Percentiles rank a stretch among this genome's conserved stretches.
These are phyloP conservation scores for Kurtzmaniella quercitrusa DNA, from an alignment of 1,139 yeast genomes.

Conservation along the genomic window DNA sequence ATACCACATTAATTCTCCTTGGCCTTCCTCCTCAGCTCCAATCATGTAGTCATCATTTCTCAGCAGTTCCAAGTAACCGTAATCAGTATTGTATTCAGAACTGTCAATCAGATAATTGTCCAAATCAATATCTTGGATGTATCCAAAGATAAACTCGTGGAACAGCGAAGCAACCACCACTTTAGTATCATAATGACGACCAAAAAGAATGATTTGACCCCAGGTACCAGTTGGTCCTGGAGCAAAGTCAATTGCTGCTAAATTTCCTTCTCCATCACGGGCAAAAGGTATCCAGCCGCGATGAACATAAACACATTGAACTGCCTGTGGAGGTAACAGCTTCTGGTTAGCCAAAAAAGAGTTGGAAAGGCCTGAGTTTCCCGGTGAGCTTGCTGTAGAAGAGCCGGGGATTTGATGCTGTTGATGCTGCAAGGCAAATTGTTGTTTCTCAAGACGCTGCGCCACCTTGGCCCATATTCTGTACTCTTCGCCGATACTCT, in stretches of 20 bases:
- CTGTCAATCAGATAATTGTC: conserved; percentile 53
- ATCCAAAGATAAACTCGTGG: conserved; percentile 49
- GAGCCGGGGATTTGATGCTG: conserved; percentile 11
- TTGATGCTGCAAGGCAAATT: conserved; percentile 28
- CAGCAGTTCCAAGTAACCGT: conserved; percentile 27
- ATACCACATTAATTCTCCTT: conserved; percentile 37
- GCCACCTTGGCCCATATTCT: conserved; percentile 71
- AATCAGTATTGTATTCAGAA: conserved; percentile 26
- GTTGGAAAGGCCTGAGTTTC: conserved; percentile 7
- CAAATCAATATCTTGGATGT: conserved; percentile 48
- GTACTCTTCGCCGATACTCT: conserved; percentile 66
- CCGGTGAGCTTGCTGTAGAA: conserved; percentile 6
- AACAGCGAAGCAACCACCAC: conserved; percentile 54
- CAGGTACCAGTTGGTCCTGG: conserved; percentile 59
- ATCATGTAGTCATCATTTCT: conserved; percentile 44
- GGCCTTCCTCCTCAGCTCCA: conserved; percentile 47
- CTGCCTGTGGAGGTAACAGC: conserved; percentile 54
- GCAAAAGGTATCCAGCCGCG: conserved; percentile 60
- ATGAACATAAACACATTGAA: conserved; percentile 53
- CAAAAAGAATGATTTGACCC: conserved; percentile 63
- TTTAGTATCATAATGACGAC: conserved; percentile 62
- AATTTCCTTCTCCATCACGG: conserved; percentile 57
- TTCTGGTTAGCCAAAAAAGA: conserved; percentile 47
- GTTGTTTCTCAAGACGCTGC: conserved; percentile 42
- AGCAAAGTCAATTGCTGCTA: conserved; percentile 57